Conservation (phyloP, 1,139 yeast genomes). For the Yarrowia galli region DNA sequence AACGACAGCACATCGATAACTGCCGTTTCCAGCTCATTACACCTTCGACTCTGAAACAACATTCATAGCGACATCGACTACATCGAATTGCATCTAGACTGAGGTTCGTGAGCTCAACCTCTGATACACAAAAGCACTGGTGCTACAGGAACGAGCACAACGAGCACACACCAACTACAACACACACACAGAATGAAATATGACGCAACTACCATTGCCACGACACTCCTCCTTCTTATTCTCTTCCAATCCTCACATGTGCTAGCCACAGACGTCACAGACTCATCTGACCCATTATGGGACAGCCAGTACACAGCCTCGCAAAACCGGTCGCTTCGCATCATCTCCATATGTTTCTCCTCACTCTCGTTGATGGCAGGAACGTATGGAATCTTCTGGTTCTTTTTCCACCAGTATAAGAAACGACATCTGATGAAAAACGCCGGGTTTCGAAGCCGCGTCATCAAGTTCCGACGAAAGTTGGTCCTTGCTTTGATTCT, state of each 20-base stretch:
- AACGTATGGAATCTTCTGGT: constrained; percentile 24
- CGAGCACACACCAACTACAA: background rate
- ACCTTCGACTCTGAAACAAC: too few species aligned
- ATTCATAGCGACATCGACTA: too few species aligned
- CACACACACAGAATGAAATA: constrained; percentile 27
- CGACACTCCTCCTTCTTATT: constrained; percentile 10
- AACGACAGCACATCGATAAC: background rate
- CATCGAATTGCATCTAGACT: too few species aligned
- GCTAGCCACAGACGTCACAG: constrained; percentile 9
- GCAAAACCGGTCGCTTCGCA: constrained; percentile 21
- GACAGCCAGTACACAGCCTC: constrained; percentile 26
- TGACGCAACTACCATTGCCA: constrained; percentile 20
- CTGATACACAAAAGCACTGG: background rate
- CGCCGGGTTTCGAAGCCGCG: constrained; percentile 4
- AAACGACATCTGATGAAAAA: background rate
- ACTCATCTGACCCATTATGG: constrained; percentile 6
- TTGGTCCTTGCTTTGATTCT: constrained; percentile 30
- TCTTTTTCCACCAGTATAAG: constrained; percentile 18
- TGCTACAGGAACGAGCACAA: background rate
- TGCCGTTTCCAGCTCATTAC: too few species aligned
- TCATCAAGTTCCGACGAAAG: constrained; percentile 32
- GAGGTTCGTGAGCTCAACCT: background rate
- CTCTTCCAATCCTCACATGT: constrained; percentile 11
- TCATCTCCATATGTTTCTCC: constrained; percentile 26
- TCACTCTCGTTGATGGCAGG: constrained; percentile 19